Conservation (phyloP, 805 yeast genomes). For the Jamesozyma rosinii region DNA sequence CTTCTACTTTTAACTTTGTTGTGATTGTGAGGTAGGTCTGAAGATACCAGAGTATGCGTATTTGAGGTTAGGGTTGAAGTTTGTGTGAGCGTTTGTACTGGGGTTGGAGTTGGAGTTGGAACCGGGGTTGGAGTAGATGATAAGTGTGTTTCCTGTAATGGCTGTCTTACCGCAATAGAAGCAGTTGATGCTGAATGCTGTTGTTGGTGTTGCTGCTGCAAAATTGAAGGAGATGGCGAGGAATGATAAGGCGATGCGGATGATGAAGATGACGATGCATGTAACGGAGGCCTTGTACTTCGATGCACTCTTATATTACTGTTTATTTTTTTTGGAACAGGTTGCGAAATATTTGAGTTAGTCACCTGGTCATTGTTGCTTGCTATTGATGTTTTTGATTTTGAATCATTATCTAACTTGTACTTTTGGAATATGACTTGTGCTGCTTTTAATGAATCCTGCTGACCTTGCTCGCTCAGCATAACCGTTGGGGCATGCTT, state of each 20-base stretch:
- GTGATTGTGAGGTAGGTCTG: neutral
- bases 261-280: neutral
- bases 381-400: neutral
- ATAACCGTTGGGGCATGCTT: slow-evolving; percentile 1
- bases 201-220: neutral
- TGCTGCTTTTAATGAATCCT: slow-evolving; percentile 25
- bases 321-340: neutral
- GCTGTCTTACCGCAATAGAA: too few relatives aligned
- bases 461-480: slow-evolving; percentile 14
- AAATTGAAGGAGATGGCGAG: neutral
- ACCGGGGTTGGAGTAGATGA: neutral
- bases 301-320: neutral
- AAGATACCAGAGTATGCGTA: neutral
- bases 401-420: neutral
- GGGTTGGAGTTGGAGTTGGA: neutral
- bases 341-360: neutral
- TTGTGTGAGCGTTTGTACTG: neutral
- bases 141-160: neutral
- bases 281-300: neutral
- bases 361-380: neutral
- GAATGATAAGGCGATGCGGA: neutral
- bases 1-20: neutral
- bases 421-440: slow-evolving; percentile 26
- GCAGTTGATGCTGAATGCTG: neutral
- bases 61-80: neutral